Percentiles rank a stretch among this genome's conserved stretches.
Conservation (phyloP, 805 yeast species). For the Sugiyamaella mastotermitis region DNA sequence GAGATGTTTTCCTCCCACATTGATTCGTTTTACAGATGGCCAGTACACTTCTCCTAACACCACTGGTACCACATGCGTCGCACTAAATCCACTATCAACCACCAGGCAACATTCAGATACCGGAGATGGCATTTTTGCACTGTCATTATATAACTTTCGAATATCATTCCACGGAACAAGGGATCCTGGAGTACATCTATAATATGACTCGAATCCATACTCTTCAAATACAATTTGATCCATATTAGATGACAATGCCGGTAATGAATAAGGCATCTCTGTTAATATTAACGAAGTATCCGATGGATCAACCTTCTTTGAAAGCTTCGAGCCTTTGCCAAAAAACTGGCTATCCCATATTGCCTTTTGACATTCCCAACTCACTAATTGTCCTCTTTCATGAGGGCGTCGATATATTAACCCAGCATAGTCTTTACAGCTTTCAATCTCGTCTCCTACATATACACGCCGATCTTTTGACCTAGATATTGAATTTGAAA, state of each 20-base stretch:
- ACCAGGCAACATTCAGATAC: slow-evolving; percentile 63
- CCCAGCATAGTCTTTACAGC: slow-evolving; percentile 68
- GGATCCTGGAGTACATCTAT: slow-evolving; percentile 48
- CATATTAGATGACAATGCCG: slow-evolving; percentile 72
- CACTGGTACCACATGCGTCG: slow-evolving; percentile 83
- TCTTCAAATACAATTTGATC: slow-evolving; percentile 95
- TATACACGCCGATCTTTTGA: slow-evolving; percentile 70
- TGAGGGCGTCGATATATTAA: slow-evolving; percentile 72
- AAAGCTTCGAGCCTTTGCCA: slow-evolving; percentile 32
- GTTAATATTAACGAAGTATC: slow-evolving; percentile 62
- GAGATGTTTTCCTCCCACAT: slow-evolving; percentile 80
- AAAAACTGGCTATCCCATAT: slow-evolving; percentile 83
- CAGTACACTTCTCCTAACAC: slow-evolving; percentile 70
- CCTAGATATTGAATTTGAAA: slow-evolving; percentile 66
- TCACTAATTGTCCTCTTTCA: slow-evolving; percentile 80
- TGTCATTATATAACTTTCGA: slow-evolving; percentile 25
- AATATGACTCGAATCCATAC: slow-evolving; percentile 68
- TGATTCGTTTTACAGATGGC: slow-evolving; percentile 70
- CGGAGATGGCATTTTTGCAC: slow-evolving; percentile 12
- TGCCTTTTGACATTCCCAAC: slow-evolving; percentile 86
- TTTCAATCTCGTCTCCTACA: slow-evolving; percentile 62
- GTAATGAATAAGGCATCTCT: slow-evolving; percentile 77
- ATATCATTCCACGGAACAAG: slow-evolving; percentile 53
- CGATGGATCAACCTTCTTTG: slow-evolving; percentile 29
- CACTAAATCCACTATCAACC: slow-evolving; percentile 81